Evolutionary conservation across 2,329 filamentous ascomycete genomes (phyloP).

Genomic region (Colletotrichum caudatum): DNA sequence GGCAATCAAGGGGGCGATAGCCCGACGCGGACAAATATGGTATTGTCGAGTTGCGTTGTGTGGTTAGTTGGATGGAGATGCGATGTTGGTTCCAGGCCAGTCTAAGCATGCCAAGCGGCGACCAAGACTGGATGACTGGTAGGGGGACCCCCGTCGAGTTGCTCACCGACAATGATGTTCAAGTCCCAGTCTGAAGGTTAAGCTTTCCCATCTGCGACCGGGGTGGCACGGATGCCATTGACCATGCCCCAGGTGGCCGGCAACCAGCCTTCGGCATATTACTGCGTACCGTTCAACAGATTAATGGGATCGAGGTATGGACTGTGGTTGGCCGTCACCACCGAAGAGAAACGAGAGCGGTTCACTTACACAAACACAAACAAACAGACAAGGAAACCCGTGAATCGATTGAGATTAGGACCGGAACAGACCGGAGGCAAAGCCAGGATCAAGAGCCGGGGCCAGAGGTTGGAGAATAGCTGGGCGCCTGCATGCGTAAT

Average conservation of each 20-base stretch:
- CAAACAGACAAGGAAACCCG: not conserved
- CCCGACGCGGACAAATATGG: constrained; percentile 8
- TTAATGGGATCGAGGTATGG: not conserved
- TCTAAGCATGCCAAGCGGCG: constrained; percentile 22
- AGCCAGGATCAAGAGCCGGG: not conserved
- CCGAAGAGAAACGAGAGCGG: not conserved
- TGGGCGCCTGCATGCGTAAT: not conserved
- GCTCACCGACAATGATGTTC: constrained; percentile 1
- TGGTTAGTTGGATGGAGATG: not conserved
- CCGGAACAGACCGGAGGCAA: not conserved
- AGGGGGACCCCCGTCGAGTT: constrained; percentile 20
- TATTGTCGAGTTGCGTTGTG: not conserved
- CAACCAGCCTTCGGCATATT: not conserved
- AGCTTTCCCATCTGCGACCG: constrained; percentile 29
- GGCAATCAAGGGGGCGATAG: not conserved
- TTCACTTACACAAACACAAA: not conserved
- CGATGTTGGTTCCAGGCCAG: not conserved
- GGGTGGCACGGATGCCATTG: constrained; percentile 28
- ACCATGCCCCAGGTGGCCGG: not conserved
- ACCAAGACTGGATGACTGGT: constrained; percentile 1
- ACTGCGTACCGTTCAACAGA: too few species aligned
- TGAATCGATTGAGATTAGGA: not conserved
- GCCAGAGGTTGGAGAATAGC: not conserved
- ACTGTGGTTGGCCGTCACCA: not conserved
- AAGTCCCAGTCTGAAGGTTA: constrained; percentile 35